These are phyloP conservation scores for Hyparrhenia diplandra DNA, from an alignment of 176 grass and related monocot species.

Conservation along the genomic window DNA sequence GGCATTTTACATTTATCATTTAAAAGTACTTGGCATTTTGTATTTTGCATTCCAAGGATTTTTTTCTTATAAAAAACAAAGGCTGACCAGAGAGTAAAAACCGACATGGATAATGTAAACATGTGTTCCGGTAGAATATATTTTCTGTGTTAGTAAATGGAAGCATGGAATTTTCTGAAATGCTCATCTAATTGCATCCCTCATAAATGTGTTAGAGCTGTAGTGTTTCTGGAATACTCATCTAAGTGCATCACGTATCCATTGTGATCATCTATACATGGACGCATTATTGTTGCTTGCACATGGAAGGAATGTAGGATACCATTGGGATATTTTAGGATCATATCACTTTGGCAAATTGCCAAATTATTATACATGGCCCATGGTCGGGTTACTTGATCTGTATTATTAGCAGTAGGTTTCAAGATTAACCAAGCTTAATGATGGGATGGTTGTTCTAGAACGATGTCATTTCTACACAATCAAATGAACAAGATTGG, in stretches of 20 bases:
- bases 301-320: too few species aligned
- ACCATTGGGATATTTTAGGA: too few species aligned
- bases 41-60: too few species aligned
- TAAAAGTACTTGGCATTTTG: too few species aligned
- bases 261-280: neutral
- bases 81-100: too few species aligned
- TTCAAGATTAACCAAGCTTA: constrained; percentile 6
- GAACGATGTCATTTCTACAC: neutral
- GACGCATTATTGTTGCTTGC: too few species aligned
- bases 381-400: neutral
- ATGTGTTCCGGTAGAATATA: neutral
- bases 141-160: neutral
- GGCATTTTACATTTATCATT: too few species aligned
- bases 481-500: neutral
- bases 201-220: neutral
- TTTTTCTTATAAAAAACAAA: too few species aligned
- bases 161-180: neutral
- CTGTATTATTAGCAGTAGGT: constrained; percentile 13
- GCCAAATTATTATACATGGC: neutral
- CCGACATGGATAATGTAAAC: neutral
- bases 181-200: neutral
- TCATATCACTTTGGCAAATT: too few species aligned
- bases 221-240: neutral
- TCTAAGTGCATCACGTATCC: neutral
- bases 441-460: neutral